A percentile compares a stretch with the other conserved stretches of the same genome.
phyloP scores from a whole-genome alignment of 345 rosid genomes.

The Citrus maxima region DNA sequence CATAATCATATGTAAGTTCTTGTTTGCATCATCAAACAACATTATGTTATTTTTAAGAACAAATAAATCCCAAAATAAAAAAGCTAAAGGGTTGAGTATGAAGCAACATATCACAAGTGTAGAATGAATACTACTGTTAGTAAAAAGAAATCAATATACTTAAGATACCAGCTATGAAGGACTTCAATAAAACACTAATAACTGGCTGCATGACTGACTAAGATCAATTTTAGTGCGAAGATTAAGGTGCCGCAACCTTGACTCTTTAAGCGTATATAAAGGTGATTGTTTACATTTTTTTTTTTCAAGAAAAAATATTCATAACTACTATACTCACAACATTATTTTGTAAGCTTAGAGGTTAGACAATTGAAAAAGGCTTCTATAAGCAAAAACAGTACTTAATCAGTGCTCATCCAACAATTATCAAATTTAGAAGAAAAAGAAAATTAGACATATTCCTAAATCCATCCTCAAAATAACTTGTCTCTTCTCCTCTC shows the following conservation, averaged over 20 bases:
- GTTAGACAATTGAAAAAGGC: neutral
- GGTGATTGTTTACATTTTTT: no score
- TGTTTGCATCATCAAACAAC: neutral
- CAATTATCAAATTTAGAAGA: no score
- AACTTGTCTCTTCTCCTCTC: neutral
- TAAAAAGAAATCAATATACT: neutral
- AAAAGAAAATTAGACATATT: neutral
- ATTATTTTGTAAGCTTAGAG: neutral
- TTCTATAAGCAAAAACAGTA: no score
- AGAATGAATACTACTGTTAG: no score
- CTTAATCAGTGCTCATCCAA: neutral
- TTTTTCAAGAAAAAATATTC: no score
- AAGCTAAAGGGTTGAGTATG: neutral
- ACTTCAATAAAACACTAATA: no score
- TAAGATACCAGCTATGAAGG: neutral
- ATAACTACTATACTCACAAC: no score
- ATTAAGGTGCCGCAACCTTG: neutral
- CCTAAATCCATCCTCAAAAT: neutral
- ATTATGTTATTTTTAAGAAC: no score
- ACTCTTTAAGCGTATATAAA: neutral
- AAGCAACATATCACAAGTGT: neutral
- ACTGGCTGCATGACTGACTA: neutral
- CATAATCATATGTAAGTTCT: conserved; percentile 16
- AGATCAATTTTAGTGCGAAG: neutral
- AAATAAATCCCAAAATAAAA: neutral